Conservation (phyloP, 139 green algal genomes). For the Coccomyxa sp. region DNA sequence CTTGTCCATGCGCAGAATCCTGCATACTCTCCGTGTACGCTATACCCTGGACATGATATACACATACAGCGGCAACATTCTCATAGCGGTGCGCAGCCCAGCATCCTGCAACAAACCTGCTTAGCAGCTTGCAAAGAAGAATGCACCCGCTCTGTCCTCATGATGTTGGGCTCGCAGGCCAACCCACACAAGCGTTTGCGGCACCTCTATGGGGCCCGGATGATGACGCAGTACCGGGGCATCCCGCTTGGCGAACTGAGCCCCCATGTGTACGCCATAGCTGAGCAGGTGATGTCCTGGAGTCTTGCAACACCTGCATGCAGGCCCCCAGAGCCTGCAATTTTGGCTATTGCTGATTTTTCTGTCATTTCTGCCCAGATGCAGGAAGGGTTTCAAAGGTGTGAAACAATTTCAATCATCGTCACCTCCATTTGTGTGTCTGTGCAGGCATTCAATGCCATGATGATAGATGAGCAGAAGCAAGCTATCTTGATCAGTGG, state of each 20-base stretch:
- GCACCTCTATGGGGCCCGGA: constrained; percentile 70
- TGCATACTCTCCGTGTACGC: constrained; percentile 70
- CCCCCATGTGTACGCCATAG: constrained; percentile 80
- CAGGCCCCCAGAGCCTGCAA: neutral
- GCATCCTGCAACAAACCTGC: no score
- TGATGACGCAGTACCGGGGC: constrained; percentile 81
- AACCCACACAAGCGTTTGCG: constrained; percentile 75
- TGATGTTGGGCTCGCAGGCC: constrained; percentile 26
- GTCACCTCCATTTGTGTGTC: neutral
- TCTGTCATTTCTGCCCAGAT: neutral
- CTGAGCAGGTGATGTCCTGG: constrained; percentile 46
- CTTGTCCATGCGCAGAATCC: constrained; percentile 29
- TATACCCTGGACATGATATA: constrained; percentile 82
- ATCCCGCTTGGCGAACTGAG: constrained; percentile 66
- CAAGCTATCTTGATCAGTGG: constrained; percentile 67
- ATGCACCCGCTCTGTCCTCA: neutral
- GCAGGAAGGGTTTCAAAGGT: neutral
- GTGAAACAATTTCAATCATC: neutral
- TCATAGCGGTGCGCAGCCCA: constrained; percentile 61
- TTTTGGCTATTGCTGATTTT: neutral
- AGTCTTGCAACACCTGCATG: neutral
- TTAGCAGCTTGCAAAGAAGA: no score
- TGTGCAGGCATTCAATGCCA: constrained; percentile 44
- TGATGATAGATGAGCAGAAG: constrained; percentile 58
- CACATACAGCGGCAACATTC: constrained; percentile 81